A percentile compares a stretch with the other conserved stretches of the same genome.
These are phyloP conservation scores for Penicillium sp. DNA, from an alignment of 2,329 filamentous ascomycete genomes.

Conservation along the genomic window DNA sequence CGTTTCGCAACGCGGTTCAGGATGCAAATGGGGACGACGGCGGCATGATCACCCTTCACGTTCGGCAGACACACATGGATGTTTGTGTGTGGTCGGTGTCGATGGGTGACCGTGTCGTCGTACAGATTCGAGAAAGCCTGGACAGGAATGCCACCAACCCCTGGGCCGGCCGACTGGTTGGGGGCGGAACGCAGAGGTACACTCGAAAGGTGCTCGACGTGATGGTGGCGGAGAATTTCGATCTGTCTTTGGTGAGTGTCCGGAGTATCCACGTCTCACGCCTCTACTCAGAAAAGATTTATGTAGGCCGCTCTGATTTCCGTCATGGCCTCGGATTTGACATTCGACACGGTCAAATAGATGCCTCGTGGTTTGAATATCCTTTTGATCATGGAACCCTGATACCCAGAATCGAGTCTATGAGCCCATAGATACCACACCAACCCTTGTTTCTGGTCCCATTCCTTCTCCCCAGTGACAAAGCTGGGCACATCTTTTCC, in stretches of 20 bases:
- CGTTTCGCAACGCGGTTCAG: constrained; percentile 28
- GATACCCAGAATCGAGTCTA: no score
- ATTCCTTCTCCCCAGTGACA: no score
- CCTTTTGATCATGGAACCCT: background rate
- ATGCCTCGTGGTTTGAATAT: background rate
- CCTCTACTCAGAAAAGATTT: background rate
- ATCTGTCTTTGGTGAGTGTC: constrained; percentile 15
- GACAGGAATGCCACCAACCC: constrained; percentile 11
- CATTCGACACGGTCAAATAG: background rate
- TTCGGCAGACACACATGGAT: background rate
- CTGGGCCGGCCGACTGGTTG: background rate
- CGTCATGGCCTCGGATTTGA: background rate
- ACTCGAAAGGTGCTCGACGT: constrained; percentile 12
- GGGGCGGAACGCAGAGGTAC: background rate
- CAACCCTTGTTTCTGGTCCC: no score
- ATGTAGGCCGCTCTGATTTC: background rate
- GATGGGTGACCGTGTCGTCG: constrained; percentile 12
- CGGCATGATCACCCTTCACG: constrained; percentile 21
- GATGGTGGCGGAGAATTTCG: constrained; percentile 17
- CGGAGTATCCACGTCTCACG: no score
- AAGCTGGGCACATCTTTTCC: no score
- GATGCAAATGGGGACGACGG: constrained; percentile 22
- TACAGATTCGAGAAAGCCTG: constrained; percentile 20
- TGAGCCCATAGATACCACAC: no score
- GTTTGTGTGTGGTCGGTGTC: constrained; percentile 3